Base-by-base conservation (phyloP, 345 rosid species). In the Pelargonium nanum region DNA sequence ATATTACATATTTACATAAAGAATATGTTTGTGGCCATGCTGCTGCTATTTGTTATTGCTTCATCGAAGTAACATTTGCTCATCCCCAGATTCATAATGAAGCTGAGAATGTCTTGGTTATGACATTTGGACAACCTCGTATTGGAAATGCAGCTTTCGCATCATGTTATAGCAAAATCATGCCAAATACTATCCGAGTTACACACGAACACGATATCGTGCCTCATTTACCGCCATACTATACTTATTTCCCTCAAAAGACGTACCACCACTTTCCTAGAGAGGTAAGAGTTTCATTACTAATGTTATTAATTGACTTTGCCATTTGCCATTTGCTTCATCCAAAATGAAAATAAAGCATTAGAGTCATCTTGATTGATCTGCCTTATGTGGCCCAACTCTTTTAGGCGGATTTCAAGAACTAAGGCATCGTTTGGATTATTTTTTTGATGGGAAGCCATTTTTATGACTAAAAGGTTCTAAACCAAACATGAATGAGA, bases 41-140 rank as follows among this genome's bases (percentile, higher is more conserved):
- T n/a, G n/a, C n/a, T n/a, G n/a, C n/a, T n/a, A n/a, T n/a, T n/a
- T n/a, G n/a, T n/a, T n/a, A n/a, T n/a, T n/a, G n/a, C n/a, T n/a
- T n/a, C n/a, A n/a, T n/a, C n/a, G n/a, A n/a, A n/a, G n/a, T n/a
- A n/a, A n/a, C n/a, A 19, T 44, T 58, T 72, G 23, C 26, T 64
- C 58, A 50, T 70, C 71, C 7, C 56, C 83, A 89, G 96, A 94
- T 93, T 53, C 87, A 89, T 74, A 73, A 63, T 65, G 72, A 83
- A 62, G 81, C 82, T 25, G 64, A 74, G 66, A 78, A 80, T 61
- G 86, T 89, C 51, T 84, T 76, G 68, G 87, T 87, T 66, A 70
- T 89, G 71, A 89, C 99, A 8, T 93, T 87, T 81, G 99, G 99
- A 70, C 99, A 87, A 59, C 99, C 99, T 64, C 94, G 99, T 61